phyloP scores from a whole-genome alignment of 2,329 filamentous ascomycete species.

The Colletotrichum lindemuthianum region DNA sequence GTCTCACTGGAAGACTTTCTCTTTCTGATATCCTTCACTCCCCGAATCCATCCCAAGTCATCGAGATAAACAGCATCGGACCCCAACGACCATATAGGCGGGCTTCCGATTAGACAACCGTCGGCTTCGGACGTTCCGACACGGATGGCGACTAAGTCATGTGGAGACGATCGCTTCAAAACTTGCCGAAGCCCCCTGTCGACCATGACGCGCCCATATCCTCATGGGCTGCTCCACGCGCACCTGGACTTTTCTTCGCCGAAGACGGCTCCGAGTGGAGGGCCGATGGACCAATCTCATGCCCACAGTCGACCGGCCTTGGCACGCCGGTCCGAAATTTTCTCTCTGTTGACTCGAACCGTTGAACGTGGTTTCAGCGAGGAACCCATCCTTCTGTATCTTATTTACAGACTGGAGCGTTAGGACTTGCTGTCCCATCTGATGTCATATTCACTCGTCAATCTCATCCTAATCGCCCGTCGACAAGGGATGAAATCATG shows the following conservation, averaged over 20 bases:
- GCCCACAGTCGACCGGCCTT: constrained; percentile 19
- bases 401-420: too few species aligned
- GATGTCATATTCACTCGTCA: background rate
- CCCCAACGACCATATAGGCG: constrained; percentile 14
- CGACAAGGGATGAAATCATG: constrained; percentile 13
- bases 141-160: background rate
- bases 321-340: constrained; percentile 14
- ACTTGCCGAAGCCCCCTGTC: constrained; percentile 20
- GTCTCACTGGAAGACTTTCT: too few species aligned
- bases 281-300: constrained; percentile 23
- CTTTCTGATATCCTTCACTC: background rate
- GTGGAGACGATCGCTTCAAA: constrained; percentile 31
- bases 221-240: background rate
- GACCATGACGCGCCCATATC: constrained; percentile 17
- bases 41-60: background rate
- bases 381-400: too few species aligned
- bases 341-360: background rate
- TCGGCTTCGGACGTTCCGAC: constrained; percentile 25
- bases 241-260: background rate
- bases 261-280: constrained; percentile 23
- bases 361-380: too few species aligned
- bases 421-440: background rate
- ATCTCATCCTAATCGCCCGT: background rate
- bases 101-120: background rate
- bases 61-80: constrained; percentile 11